A percentile compares a stretch with the other conserved stretches of the same genome.
These are phyloP conservation scores for Mortierella sp. DNA, from an alignment of 371 early-diverging fungal species.

Conservation along the genomic window DNA sequence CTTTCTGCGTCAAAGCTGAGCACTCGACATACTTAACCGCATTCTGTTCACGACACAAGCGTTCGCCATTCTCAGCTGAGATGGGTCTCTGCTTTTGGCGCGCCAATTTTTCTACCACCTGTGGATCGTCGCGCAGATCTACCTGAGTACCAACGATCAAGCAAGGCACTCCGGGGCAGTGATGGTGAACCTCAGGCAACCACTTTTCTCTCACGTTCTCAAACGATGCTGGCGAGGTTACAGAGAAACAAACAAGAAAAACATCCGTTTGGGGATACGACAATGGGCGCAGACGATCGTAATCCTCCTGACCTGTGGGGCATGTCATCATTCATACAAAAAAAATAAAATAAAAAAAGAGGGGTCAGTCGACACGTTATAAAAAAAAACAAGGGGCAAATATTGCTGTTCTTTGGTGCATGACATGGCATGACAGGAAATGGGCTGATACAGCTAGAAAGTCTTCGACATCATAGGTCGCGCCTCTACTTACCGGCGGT, in stretches of 20 bases:
- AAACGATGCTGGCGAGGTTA: constrained; percentile 94
- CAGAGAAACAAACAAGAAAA: constrained; percentile 96
- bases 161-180: constrained; percentile 97
- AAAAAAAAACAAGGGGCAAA: constrained; percentile 18
- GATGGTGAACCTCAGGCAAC: constrained; percentile 95
- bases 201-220: constrained; percentile 93
- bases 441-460: neutral
- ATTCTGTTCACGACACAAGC: constrained; percentile 88
- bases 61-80: constrained; percentile 84
- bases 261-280: constrained; percentile 96
- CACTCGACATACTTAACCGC: constrained; percentile 99
- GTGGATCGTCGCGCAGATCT: constrained; percentile 93
- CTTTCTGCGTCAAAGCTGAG: constrained; percentile 95
- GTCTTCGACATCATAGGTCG: neutral
- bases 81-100: constrained; percentile 90
- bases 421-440: constrained; percentile 19
- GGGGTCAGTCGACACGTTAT: constrained; percentile 23
- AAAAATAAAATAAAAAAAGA: constrained; percentile 4
- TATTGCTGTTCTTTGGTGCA: constrained; percentile 18
- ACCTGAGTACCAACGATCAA: constrained; percentile 97
- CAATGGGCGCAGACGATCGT: constrained; percentile 96
- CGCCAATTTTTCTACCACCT: constrained; percentile 83
- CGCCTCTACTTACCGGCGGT: constrained; percentile 84
- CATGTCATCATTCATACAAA: constrained; percentile 11
- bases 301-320: constrained; percentile 92